phyloP scores from a whole-genome alignment of 1,284 basidiomycete species.

The Pseudozyma tsukubaensis region DNA sequence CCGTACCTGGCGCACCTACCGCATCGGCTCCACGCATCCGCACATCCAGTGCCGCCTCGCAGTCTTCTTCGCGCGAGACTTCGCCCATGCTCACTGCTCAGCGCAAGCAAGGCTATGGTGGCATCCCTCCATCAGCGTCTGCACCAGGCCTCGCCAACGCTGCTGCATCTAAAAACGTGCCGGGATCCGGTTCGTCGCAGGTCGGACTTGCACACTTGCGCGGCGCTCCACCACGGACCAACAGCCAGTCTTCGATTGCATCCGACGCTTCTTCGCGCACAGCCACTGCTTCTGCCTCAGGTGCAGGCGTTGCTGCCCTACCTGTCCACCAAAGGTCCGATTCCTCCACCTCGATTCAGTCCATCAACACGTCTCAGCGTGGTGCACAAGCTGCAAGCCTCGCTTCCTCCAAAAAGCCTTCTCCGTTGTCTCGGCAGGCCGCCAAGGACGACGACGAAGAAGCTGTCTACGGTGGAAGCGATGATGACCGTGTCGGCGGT shows the following conservation, averaged over 20 bases:
- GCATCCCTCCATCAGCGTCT: constrained; percentile 23
- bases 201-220: constrained; percentile 46
- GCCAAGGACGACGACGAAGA: constrained; percentile 55
- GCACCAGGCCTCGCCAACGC: constrained; percentile 17
- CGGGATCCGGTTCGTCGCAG: constrained; percentile 30
- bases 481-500: constrained; percentile 54
- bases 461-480: constrained; percentile 58
- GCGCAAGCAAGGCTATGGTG: constrained; percentile 32
- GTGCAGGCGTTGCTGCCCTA: neutral
- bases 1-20: constrained; percentile 6
- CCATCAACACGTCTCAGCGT: constrained; percentile 31
- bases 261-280: constrained; percentile 36
- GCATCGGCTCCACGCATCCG: constrained; percentile 36
- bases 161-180: constrained; percentile 10
- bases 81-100: constrained; percentile 47
- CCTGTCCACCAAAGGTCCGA: constrained; percentile 33
- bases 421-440: constrained; percentile 55
- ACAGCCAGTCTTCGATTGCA: constrained; percentile 41
- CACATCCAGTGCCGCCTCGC: constrained; percentile 49
- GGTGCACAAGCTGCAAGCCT: constrained; percentile 14
- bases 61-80: constrained; percentile 40
- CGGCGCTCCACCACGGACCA: constrained; percentile 40
- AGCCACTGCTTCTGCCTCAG: constrained; percentile 12
- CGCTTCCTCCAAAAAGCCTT: constrained; percentile 54
- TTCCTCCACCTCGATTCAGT: constrained; percentile 37